phyloP scores from a whole-genome alignment of 495 filamentous ascomycete genomes.

The Chaetomidium leptoderma region DNA sequence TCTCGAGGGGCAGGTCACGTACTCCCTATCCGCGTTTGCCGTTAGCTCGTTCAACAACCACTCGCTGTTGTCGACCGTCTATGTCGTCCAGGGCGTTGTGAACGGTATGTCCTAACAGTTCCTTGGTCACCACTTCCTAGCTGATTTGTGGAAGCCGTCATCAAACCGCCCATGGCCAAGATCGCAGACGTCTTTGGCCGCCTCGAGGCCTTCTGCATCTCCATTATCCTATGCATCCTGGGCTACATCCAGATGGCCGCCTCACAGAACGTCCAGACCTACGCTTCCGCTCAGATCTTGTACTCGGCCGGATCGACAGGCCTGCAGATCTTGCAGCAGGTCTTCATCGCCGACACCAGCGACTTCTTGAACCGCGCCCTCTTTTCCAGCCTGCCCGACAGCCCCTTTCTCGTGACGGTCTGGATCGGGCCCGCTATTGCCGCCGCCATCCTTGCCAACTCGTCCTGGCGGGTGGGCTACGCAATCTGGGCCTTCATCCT shows the following conservation, averaged over 20 bases:
- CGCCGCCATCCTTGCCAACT: constrained; percentile 37
- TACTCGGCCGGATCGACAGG: constrained; percentile 48
- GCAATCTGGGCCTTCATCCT: constrained; percentile 56
- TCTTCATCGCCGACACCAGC: constrained; percentile 65
- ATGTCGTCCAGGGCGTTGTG: constrained; percentile 51
- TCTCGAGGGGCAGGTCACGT: constrained; percentile 45
- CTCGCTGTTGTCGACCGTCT: constrained; percentile 55
- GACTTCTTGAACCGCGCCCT: constrained; percentile 58
- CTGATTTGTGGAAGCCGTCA: constrained; percentile 30
- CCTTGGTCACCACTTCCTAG: not conserved
- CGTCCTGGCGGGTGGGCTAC: constrained; percentile 60
- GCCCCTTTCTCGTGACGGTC: constrained; percentile 60
- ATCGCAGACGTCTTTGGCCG: constrained; percentile 44
- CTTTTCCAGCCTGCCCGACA: constrained; percentile 54
- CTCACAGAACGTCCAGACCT: constrained; percentile 37
- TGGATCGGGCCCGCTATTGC: constrained; percentile 48
- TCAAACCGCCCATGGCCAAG: constrained; percentile 44
- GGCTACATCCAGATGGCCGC: constrained; percentile 41
- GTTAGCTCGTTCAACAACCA: constrained; percentile 55
- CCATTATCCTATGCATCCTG: constrained; percentile 33
- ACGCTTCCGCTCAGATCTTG: constrained; percentile 47
- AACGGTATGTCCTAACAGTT: constrained; percentile 31
- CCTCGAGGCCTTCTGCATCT: constrained; percentile 38
- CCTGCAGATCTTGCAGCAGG: constrained; percentile 53
- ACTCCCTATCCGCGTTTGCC: constrained; percentile 42